Conservation (phyloP, 805 yeast species). For the Clavispora vitiphila region DNA sequence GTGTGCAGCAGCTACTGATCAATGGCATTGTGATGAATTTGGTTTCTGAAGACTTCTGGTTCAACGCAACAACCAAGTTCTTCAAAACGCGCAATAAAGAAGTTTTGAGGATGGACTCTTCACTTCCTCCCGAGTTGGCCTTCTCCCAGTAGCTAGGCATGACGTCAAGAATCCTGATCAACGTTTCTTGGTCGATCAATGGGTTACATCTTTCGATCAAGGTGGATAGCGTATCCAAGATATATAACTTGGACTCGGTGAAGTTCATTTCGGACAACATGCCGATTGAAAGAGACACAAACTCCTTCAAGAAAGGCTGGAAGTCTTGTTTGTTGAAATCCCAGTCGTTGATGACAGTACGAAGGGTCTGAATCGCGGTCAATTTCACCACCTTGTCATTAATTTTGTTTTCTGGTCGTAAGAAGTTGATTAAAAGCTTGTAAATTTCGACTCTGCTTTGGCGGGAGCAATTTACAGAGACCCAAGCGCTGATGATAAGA, state of each 20-base stretch:
- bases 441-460: slow-evolving; percentile 57
- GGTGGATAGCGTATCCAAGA: slow-evolving; percentile 62
- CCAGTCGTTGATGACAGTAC: slow-evolving; percentile 77
- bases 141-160: slow-evolving; percentile 78
- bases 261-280: slow-evolving; percentile 47
- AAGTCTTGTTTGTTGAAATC: slow-evolving; percentile 70
- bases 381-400: slow-evolving; percentile 80
- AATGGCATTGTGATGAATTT: slow-evolving; percentile 62
- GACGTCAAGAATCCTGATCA: slow-evolving; percentile 45
- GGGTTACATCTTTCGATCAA: slow-evolving; percentile 65
- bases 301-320: slow-evolving; percentile 55
- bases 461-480: slow-evolving; percentile 56
- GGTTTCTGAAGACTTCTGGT: slow-evolving; percentile 43
- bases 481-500: slow-evolving; percentile 77
- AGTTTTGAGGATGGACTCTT: slow-evolving; percentile 36
- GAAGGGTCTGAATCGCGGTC: slow-evolving; percentile 66
- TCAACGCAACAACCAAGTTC: slow-evolving; percentile 52
- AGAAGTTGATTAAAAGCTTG: slow-evolving; percentile 46
- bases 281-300: slow-evolving; percentile 44
- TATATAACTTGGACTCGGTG: slow-evolving; percentile 73
- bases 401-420: slow-evolving; percentile 39
- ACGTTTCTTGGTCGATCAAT: slow-evolving; percentile 45
- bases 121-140: slow-evolving; percentile 36
- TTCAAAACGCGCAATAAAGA: slow-evolving; percentile 49
- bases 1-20: slow-evolving; percentile 58